Base-by-base conservation (phyloP, 495 filamentous ascomycete genomes). In the Penicillium paxilli region DNA sequence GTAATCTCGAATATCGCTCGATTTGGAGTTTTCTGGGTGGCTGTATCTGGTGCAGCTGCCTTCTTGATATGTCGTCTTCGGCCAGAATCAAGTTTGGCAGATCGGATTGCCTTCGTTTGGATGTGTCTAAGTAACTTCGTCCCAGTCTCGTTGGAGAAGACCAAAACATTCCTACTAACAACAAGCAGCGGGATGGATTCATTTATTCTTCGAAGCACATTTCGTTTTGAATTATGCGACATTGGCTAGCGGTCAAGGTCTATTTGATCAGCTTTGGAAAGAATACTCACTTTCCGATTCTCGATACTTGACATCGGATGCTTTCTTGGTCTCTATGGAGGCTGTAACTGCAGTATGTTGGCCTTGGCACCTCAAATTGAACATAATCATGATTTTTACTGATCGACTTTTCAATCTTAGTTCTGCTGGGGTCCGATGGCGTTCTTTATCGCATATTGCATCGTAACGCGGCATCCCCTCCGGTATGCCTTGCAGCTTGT, bases 201-300 rank as follows among this genome's bases (percentile, higher is more conserved):
- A 93, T 63, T 73, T 86, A 25, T 79, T 89, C 61, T 87, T 93
- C 60, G 89, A 92, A 77, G 86, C 85, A 37, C 89, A 89, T 69
- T 91, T 83, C 62, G 77, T 82, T 47, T 60, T 78, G 50, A 83
- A 87, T 68, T 80, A 81, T 57, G 63, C 66, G 9, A 56, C 44
- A 32, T 75, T 86, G 65, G 68, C 69, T 11, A 59, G 68, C 11
- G 63, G 59, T 32, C 75, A 79, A 57, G 69, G 75, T 30, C 57
- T 91, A 1, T 81, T 89, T 40, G 83, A 82, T 0, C 87, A 92
- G 65, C 74, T 92, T 17, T 92, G 89, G 89, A 92, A 92, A 61
- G 89, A 92, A 64, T 93, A 93, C 73, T 76, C 87, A 10, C 75
- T 85, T 22, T 89, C 87, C 10, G 89, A 93, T 66, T 90, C 87